These are phyloP conservation scores for Colletotrichum coccodes DNA, from an alignment of 2,329 filamentous ascomycete genomes.

Conservation along the genomic window DNA sequence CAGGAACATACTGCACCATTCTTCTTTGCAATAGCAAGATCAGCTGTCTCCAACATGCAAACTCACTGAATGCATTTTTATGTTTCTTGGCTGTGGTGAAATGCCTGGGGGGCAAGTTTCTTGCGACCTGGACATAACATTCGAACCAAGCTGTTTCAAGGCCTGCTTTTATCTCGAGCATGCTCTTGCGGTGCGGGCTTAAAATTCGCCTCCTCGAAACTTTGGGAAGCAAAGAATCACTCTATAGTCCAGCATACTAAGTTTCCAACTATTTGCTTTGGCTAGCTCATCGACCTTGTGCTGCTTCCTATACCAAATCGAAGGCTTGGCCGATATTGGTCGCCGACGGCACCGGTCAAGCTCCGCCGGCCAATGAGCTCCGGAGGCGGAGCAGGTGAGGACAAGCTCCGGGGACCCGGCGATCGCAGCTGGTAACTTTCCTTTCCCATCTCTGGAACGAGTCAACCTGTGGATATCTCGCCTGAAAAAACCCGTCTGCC, in stretches of 20 bases:
- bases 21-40: not conserved
- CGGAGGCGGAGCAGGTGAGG: not conserved
- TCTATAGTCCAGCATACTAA: no score
- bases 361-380: not conserved
- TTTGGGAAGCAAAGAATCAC: no score
- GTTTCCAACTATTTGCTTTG: no score
- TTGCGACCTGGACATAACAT: no score
- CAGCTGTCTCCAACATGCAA: not conserved
- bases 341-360: constrained; percentile 34
- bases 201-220: no score
- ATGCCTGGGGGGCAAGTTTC: no score
- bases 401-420: constrained; percentile 1
- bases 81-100: not conserved
- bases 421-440: not conserved
- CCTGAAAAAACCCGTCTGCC: not conserved
- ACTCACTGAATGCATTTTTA: not conserved
- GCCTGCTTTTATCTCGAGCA: no score
- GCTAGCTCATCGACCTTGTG: no score
- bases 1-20: not conserved
- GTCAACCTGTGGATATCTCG: no score
- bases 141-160: no score
- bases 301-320: no score
- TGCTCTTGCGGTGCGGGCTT: no score
- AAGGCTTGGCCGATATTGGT: constrained; percentile 7
- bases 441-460: not conserved